A percentile compares a stretch with the other conserved stretches of the same genome.
These are phyloP conservation scores for Solanum habrochaites DNA, from an alignment of 257 asterid species.

Conservation along the genomic window DNA sequence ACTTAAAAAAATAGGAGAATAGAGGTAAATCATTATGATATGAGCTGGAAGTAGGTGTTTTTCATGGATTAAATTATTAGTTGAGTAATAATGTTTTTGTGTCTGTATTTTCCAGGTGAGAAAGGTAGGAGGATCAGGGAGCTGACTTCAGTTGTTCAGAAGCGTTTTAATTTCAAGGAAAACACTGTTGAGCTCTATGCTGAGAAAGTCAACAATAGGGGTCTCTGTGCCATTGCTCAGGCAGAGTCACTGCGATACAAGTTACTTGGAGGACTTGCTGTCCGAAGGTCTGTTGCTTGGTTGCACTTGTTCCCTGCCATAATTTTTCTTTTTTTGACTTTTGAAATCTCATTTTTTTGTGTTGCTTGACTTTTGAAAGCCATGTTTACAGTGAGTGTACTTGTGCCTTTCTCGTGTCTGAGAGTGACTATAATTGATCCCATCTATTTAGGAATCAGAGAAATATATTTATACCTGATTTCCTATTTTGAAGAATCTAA, in stretches of 20 bases:
- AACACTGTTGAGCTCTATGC: constrained; percentile 65
- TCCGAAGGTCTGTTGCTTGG: constrained; percentile 32
- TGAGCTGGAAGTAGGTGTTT: neutral
- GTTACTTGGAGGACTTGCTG: constrained; percentile 75
- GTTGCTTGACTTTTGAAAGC: neutral
- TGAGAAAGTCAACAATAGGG: constrained; percentile 65
- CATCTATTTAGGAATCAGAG: constrained; percentile 1
- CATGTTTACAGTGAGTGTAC: constrained; percentile 21
- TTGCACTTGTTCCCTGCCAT: neutral
- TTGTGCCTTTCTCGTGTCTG: constrained; percentile 25
- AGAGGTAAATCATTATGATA: neutral
- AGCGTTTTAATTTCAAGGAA: constrained; percentile 60
- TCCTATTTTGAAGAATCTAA: neutral
- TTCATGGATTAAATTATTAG: neutral
- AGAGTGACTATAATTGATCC: constrained; percentile 24
- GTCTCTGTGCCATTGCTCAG: constrained; percentile 66
- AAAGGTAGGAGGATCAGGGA: constrained; percentile 73
- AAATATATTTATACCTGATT: neutral
- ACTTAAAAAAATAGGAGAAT: neutral
- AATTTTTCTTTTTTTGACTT: neutral
- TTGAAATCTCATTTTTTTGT: neutral
- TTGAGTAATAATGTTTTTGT: neutral
- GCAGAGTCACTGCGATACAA: constrained; percentile 63
- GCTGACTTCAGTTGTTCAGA: constrained; percentile 54
- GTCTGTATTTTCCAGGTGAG: constrained; percentile 26